These are phyloP conservation scores for Fraxinus dipetala DNA, from an alignment of 305 asterid genomes.

Conservation along the genomic window DNA sequence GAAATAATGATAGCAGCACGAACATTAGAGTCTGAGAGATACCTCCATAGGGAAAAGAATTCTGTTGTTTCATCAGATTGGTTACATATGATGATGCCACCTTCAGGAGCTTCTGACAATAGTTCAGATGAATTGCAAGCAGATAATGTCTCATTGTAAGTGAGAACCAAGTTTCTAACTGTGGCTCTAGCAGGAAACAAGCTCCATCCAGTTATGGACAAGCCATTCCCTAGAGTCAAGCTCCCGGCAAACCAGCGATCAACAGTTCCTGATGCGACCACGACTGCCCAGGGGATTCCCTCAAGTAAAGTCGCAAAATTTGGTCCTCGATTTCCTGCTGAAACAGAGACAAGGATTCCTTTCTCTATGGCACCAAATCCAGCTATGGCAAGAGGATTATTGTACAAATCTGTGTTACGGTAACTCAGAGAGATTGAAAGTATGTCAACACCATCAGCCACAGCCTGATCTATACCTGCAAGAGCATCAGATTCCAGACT, in stretches of 20 bases:
- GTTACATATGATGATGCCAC: conserved; percentile 39
- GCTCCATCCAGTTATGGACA: conserved; percentile 39
- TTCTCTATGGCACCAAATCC: conserved; percentile 46
- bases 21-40: neutral
- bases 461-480: conserved; percentile 30
- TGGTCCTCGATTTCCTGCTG: conserved; percentile 41
- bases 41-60: neutral
- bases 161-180: conserved; percentile 27
- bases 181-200: conserved; percentile 35
- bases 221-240: conserved; percentile 39
- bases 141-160: conserved; percentile 32
- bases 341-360: conserved; percentile 36
- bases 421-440: conserved; percentile 31
- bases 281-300: conserved; percentile 48
- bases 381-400: conserved; percentile 40
- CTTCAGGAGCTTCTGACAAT: conserved; percentile 20
- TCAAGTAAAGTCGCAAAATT: conserved; percentile 16
- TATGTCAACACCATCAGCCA: conserved; percentile 43
- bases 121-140: conserved; percentile 20
- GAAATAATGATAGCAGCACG: conserved; percentile 28
- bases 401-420: conserved; percentile 17
- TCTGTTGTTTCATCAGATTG: neutral
- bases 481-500: conserved; percentile 17
- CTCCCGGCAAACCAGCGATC: conserved; percentile 49
- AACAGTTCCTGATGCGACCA: conserved; percentile 43